phyloP scores from a whole-genome alignment of 2,329 filamentous ascomycete species.

The Phaeosphaeria sp. region DNA sequence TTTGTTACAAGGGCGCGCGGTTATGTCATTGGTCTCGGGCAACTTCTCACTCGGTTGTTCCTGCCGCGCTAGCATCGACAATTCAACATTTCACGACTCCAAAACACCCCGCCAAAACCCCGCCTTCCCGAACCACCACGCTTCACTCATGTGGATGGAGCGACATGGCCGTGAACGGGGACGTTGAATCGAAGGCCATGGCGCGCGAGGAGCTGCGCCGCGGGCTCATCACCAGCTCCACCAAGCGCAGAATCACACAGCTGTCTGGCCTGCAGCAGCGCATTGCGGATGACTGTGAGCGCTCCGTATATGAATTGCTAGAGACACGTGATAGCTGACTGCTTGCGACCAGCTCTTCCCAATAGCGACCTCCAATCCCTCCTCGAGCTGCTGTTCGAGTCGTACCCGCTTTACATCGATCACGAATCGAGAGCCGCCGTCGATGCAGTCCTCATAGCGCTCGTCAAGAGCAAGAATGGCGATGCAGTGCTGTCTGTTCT shows the following conservation, averaged over 20 bases:
- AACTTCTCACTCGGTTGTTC: slow-evolving; percentile 24
- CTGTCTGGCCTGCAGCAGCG: slow-evolving; percentile 54
- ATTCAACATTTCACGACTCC: slow-evolving; percentile 30
- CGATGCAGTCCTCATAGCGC: slow-evolving; percentile 76
- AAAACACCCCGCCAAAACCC: slow-evolving; percentile 34
- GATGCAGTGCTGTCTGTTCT: slow-evolving; percentile 68
- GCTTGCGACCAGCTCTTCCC: slow-evolving; percentile 46
- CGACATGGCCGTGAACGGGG: slow-evolving; percentile 48
- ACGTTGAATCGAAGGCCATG: slow-evolving; percentile 39
- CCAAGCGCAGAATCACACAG: slow-evolving; percentile 55
- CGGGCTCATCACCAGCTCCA: slow-evolving; percentile 56
- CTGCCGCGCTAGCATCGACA: slow-evolving; percentile 25
- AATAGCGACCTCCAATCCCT: slow-evolving; percentile 58
- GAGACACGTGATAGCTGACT: slow-evolving; percentile 16
- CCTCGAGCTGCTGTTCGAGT: slow-evolving; percentile 80
- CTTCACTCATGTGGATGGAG: slow-evolving; percentile 37
- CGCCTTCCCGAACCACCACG: slow-evolving; percentile 21
- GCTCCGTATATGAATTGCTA: slow-evolving; percentile 3
- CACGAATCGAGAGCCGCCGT: slow-evolving; percentile 82
- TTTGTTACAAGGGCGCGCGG: slow-evolving; percentile 4
- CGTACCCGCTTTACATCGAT: slow-evolving; percentile 87
- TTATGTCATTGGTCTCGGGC: slow-evolving; percentile 21
- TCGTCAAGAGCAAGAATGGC: slow-evolving; percentile 67
- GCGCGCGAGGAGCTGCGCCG: slow-evolving; percentile 47
- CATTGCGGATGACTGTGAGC: slow-evolving; percentile 53